Conservation (phyloP, 305 asterid species). For the Ilex paraguariensis region DNA sequence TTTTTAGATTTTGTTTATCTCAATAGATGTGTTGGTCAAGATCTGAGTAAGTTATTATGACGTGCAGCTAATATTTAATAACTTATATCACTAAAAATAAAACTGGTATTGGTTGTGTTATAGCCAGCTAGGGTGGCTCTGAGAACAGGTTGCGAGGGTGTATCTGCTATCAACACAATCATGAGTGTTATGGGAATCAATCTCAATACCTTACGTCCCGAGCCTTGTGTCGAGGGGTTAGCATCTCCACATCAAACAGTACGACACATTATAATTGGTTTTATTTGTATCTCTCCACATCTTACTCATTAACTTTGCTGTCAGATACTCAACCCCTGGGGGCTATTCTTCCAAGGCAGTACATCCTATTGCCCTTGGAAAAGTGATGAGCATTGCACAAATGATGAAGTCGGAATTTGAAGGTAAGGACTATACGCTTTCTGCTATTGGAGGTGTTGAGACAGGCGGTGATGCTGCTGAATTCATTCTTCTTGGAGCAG, state of each 20-base stretch:
- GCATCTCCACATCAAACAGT: conserved; percentile 8
- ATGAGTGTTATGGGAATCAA: conserved; percentile 99
- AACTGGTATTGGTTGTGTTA: conserved; percentile 8
- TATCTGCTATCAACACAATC: conserved; percentile 89
- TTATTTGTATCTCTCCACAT: not conserved
- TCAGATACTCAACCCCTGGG: conserved; percentile 91
- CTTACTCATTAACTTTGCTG: not conserved
- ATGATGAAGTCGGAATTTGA: conserved; percentile 77
- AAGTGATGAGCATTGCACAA: conserved; percentile 86
- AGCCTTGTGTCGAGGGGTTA: conserved; percentile 99
- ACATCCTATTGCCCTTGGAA: conserved; percentile 97
- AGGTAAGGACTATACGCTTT: conserved; percentile 59
- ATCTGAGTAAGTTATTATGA: too few relatives aligned
- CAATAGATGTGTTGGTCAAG: too few relatives aligned
- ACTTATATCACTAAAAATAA: not conserved
- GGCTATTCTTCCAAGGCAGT: conserved; percentile 96
- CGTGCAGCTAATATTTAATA: too few relatives aligned
- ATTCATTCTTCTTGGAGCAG: conserved; percentile 92
- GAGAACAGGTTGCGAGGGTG: conserved; percentile 81
- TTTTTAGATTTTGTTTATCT: too few relatives aligned
- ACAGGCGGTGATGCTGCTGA: conserved; percentile 95
- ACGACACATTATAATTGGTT: not conserved
- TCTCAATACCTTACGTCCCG: conserved; percentile 78
- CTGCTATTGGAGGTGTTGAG: conserved; percentile 97
- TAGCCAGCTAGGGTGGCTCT: conserved; percentile 91